Evolutionary conservation across 768 basidiomycete genomes (phyloP).

Genomic region (Chiua virens): DNA sequence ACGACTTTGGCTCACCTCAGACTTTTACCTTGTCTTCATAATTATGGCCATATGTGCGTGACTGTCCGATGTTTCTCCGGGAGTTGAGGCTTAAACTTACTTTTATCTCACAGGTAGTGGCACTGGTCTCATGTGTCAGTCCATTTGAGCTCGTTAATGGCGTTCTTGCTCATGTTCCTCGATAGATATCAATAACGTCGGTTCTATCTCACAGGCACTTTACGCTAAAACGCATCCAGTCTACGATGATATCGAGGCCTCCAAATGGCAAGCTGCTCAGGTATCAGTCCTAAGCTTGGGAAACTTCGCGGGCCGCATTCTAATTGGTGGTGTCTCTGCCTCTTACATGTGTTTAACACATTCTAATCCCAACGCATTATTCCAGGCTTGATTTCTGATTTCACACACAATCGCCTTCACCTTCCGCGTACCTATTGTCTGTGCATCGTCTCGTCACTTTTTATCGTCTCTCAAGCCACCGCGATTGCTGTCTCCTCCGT

Average conservation of each 20-base stretch:
- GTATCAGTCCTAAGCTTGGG: slow-evolving; percentile 81
- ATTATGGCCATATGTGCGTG: slow-evolving; percentile 59
- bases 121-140: slow-evolving; percentile 74
- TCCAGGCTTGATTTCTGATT: slow-evolving; percentile 70
- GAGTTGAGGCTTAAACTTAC: not conserved
- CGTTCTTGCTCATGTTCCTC: not conserved
- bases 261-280: slow-evolving; percentile 79
- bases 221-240: slow-evolving; percentile 57
- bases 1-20: slow-evolving; percentile 47
- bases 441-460: slow-evolving; percentile 61
- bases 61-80: not conserved
- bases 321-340: slow-evolving; percentile 52
- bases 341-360: no score
- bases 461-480: slow-evolving; percentile 71
- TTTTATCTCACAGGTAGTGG: slow-evolving; percentile 61
- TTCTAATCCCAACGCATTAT: not conserved
- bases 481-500: slow-evolving; percentile 58
- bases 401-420: slow-evolving; percentile 51
- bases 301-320: slow-evolving; percentile 77
- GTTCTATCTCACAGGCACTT: slow-evolving; percentile 69
- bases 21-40: slow-evolving; percentile 64
- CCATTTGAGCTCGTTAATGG: not conserved
- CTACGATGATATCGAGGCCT: slow-evolving; percentile 68
- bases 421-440: slow-evolving; percentile 70
- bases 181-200: slow-evolving; percentile 84